Percentiles rank a stretch among this genome's conserved stretches.
Evolutionary conservation across 768 basidiomycete genomes (phyloP).

Genomic region (Lactarius hatsudake): DNA sequence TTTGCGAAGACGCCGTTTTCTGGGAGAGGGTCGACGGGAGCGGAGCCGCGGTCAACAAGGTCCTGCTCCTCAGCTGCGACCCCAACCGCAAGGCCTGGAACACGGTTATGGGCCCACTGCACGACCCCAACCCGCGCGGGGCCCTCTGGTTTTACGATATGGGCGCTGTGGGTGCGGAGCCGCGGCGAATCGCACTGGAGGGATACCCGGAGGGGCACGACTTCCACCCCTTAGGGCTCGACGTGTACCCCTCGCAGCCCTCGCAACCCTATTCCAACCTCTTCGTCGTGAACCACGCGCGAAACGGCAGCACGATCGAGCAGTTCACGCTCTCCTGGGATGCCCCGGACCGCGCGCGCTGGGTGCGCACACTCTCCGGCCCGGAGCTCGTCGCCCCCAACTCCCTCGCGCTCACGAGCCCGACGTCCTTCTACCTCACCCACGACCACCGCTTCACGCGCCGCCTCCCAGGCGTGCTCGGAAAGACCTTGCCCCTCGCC

Average conservation of each 20-base stretch:
- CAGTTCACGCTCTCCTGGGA: constrained; percentile 57
- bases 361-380: constrained; percentile 60
- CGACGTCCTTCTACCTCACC: constrained; percentile 65
- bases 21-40: constrained; percentile 54
- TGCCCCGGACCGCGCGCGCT: constrained; percentile 42
- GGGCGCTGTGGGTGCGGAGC: constrained; percentile 27
- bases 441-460: constrained; percentile 72
- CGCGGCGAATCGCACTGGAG: constrained; percentile 44
- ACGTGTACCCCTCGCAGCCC: constrained; percentile 44
- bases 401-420: constrained; percentile 60
- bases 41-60: constrained; percentile 42
- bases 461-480: constrained; percentile 50
- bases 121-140: constrained; percentile 55
- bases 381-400: constrained; percentile 64
- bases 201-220: constrained; percentile 56
- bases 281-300: constrained; percentile 69
- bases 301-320: constrained; percentile 59
- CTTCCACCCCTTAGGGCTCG: constrained; percentile 73
- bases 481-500: constrained; percentile 47
- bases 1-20: constrained; percentile 64
- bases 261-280: constrained; percentile 46
- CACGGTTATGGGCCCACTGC: constrained; percentile 71
- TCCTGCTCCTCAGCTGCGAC: constrained; percentile 51
- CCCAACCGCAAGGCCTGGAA: constrained; percentile 62
- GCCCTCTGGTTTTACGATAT: constrained; percentile 54